phyloP scores from a whole-genome alignment of 2,329 filamentous ascomycete genomes.

The Elsinoe necatrix region DNA sequence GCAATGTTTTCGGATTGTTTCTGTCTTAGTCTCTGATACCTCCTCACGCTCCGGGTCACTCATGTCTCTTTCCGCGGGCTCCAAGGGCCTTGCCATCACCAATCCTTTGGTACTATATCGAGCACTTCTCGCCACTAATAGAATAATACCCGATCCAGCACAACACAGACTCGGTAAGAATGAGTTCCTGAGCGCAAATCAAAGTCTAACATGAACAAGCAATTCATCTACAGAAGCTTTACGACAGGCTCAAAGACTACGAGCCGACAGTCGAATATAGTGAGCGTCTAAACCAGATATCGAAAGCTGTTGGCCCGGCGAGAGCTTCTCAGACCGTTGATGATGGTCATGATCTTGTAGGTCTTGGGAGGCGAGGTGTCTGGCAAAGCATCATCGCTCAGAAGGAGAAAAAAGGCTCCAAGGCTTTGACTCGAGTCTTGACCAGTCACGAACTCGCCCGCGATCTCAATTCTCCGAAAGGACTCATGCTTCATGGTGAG shows the following conservation, averaged over 20 bases:
- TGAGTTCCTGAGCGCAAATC: background rate
- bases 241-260: slow-evolving; percentile 68
- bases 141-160: slow-evolving; percentile 59
- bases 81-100: slow-evolving; percentile 40
- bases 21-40: background rate
- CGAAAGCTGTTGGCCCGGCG: slow-evolving; percentile 33
- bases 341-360: slow-evolving; percentile 13
- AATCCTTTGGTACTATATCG: slow-evolving; percentile 73
- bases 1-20: background rate
- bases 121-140: slow-evolving; percentile 57
- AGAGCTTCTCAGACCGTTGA: slow-evolving; percentile 15
- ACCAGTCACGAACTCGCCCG: slow-evolving; percentile 64
- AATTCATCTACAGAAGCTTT: slow-evolving; percentile 68
- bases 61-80: slow-evolving; percentile 17
- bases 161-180: slow-evolving; percentile 54
- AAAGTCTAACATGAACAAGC: slow-evolving; percentile 36
- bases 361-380: slow-evolving; percentile 36
- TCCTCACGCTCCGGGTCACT: background rate
- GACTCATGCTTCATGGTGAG: slow-evolving; percentile 69
- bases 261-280: slow-evolving; percentile 62
- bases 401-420: slow-evolving; percentile 44
- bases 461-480: slow-evolving; percentile 61
- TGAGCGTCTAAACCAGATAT: slow-evolving; percentile 54
- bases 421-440: slow-evolving; percentile 60
- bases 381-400: slow-evolving; percentile 48